phyloP scores from a whole-genome alignment of 148 eudicot genomes.

The Dianthus caryophyllus region DNA sequence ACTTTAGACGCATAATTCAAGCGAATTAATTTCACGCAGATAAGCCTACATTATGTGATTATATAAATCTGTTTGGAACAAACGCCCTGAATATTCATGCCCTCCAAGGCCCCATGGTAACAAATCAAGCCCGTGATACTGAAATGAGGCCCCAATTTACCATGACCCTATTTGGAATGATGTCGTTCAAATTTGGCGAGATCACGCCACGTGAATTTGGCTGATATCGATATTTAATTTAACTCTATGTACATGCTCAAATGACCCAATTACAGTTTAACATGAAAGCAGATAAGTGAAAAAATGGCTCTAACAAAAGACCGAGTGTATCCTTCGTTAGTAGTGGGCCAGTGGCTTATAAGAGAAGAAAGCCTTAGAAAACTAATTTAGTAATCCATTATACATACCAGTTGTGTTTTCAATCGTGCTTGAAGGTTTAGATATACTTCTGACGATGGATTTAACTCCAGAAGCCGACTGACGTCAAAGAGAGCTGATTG shows the following conservation, averaged over 20 bases:
- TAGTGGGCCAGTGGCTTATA: neutral
- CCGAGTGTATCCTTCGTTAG: neutral
- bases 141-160: no score
- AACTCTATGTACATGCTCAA: neutral
- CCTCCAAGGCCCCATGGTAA: no score
- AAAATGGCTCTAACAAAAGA: neutral
- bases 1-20: neutral
- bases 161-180: no score
- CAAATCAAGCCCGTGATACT: no score
- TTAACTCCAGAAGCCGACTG: constrained; percentile 73
- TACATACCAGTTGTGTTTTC: constrained; percentile 77
- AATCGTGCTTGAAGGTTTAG: constrained; percentile 72
- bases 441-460: constrained; percentile 88
- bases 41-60: no score
- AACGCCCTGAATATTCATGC: neutral
- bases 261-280: neutral
- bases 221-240: no score
- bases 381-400: neutral
- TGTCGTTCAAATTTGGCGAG: no score
- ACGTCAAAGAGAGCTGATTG: constrained; percentile 90
- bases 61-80: neutral
- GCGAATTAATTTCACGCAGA: no score
- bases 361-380: neutral
- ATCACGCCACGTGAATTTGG: no score
- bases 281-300: neutral